phyloP scores from a whole-genome alignment of 164 flowering plant genomes.

The Berberis thunbergii region DNA sequence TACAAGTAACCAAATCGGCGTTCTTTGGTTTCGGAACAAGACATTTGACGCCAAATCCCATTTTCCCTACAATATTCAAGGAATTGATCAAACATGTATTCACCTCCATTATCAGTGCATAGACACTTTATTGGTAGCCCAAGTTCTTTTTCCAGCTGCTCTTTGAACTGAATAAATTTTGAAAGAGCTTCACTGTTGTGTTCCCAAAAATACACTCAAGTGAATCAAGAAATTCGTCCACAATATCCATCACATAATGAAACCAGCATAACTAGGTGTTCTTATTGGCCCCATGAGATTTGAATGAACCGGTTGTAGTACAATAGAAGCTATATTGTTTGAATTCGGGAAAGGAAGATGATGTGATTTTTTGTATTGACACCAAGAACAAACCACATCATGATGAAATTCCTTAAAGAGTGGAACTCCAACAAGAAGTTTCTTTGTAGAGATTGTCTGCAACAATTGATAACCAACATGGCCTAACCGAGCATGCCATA shows the following conservation, averaged over 20 bases:
- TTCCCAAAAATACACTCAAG: slow-evolving; percentile 4
- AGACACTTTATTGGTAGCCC: neutral
- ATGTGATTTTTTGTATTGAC: slow-evolving; percentile 17
- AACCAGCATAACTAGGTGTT: slow-evolving; percentile 1
- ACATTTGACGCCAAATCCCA: slow-evolving; percentile 4
- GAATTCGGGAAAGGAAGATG: neutral
- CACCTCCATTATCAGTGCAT: no score
- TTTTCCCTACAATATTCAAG: neutral
- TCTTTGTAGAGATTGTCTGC: slow-evolving; percentile 15
- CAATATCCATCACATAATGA: slow-evolving; percentile 5
- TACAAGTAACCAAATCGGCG: neutral
- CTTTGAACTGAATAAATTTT: slow-evolving; percentile 3
- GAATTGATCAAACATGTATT: no score
- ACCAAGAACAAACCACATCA: slow-evolving; percentile 16
- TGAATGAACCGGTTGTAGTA: slow-evolving; percentile 4
- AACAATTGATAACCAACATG: slow-evolving; percentile 16
- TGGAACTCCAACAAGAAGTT: slow-evolving; percentile 9
- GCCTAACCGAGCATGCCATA: slow-evolving; percentile 1
- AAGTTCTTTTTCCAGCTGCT: slow-evolving; percentile 1
- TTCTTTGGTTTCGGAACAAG: neutral
- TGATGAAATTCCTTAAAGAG: slow-evolving; percentile 2
- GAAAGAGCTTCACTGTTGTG: slow-evolving; percentile 4
- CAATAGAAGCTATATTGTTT: neutral
- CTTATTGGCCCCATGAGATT: slow-evolving; percentile 1
- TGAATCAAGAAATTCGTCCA: slow-evolving; percentile 18